Base-by-base conservation (phyloP, 441 rosid species). In the Pelargonium myrrhifolium region DNA sequence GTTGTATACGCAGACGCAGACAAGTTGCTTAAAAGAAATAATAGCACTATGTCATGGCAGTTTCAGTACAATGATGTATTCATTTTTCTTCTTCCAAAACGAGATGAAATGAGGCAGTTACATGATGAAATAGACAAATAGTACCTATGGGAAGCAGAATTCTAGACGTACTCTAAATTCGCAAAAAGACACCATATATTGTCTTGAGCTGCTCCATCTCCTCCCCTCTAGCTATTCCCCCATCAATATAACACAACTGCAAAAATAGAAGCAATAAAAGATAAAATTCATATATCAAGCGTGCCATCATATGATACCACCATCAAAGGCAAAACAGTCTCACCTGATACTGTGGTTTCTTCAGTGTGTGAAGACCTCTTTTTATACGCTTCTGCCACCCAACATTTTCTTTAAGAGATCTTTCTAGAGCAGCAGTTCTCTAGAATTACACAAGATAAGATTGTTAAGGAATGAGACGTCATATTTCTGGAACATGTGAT, bases 171-270 rank as follows among this genome's bases (percentile, higher is more conserved):
- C 74, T 70, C 77, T 85, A 89, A 72, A 87, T 70, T 61, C 82
- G 76, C 60, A 86, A 65, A 73, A 80, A 85, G 69, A 49, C 64
- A 64, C 88, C 81, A 77, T 86, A 81, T 56, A 92, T 75, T 69
- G 78, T 83, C 80, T 84, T 89, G 67, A 92, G 93, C 81, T 85
- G 82, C 79, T 85, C 87, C 80, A 87, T 74, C 85, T 92, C 96
- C 70, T 78, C 89, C 65, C 75, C 77, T 49, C 65, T 76, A 43
- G 89, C 87, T 67, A 87, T 82, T 72, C 94, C 94, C 63, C 78
- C 75, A 73, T 92, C 96, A 65, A 92, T 83, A 70, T 84, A 86
- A 69, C 94, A 86, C 42, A 89, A 70, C 96, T 86, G 88, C n/a
- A 62, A 72, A 76, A 15, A 71, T 10, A 70, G 51, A 65, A 22